A percentile compares a stretch with the other conserved stretches of the same genome.
These are phyloP conservation scores for Tritrichomonas musculus DNA, from an alignment of 208 protist species.

Conservation along the genomic window DNA sequence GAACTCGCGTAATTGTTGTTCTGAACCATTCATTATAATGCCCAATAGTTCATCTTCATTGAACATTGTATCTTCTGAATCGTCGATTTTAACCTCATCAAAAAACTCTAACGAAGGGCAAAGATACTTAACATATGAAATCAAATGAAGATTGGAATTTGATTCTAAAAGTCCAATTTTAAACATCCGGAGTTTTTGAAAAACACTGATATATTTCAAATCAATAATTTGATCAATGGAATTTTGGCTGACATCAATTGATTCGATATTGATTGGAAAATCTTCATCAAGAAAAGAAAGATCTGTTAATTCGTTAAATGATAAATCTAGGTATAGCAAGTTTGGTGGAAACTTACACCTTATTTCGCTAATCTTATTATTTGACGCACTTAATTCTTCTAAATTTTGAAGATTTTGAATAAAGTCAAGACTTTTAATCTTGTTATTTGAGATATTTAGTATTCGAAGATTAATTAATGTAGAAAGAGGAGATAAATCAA, in stretches of 20 bases:
- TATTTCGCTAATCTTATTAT: not conserved
- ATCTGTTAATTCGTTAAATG: not conserved
- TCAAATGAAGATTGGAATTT: not conserved
- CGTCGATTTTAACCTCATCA: not conserved
- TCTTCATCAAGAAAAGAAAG: not conserved
- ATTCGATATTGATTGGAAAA: not conserved
- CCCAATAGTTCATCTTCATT: not conserved
- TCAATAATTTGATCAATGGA: not conserved
- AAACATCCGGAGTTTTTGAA: not conserved
- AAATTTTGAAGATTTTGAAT: not conserved
- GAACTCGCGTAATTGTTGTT: not conserved
- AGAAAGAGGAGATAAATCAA: not conserved
- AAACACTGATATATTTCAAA: not conserved
- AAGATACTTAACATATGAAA: not conserved
- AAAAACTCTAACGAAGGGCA: not conserved
- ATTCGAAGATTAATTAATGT: not conserved
- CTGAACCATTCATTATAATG: not conserved
- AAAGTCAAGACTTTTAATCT: not conserved
- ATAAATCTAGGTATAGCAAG: not conserved
- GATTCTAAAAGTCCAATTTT: not conserved
- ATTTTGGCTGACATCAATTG: not conserved
- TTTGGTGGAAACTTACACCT: not conserved
- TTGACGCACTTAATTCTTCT: not conserved
- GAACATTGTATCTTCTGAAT: not conserved
- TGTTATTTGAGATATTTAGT: not conserved